Percentiles rank a stretch among this genome's conserved stretches.
Conservation (phyloP, 2,329 filamentous ascomycete genomes). For the Cordyceps cateniannulata region DNA sequence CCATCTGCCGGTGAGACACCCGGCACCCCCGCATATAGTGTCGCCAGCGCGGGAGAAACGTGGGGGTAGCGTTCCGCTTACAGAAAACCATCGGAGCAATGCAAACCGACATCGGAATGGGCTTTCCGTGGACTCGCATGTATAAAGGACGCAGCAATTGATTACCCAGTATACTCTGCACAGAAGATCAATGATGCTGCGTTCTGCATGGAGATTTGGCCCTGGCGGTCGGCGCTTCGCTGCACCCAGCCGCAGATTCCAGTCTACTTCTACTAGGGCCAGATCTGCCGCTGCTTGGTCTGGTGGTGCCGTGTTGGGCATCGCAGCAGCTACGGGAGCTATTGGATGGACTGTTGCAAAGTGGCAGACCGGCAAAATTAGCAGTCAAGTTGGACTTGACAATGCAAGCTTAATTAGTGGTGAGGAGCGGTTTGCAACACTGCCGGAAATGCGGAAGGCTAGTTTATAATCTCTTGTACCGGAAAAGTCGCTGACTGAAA, state of each 20-base stretch:
- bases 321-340: conserved; percentile 33
- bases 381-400: neutral
- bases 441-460: conserved; percentile 38
- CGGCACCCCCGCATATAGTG: neutral
- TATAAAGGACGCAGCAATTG: neutral
- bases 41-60: neutral
- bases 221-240: neutral
- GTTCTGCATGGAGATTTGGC: neutral
- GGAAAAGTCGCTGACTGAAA: conserved; percentile 5
- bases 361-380: conserved; percentile 16
- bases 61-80: conserved; percentile 2
- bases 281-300: conserved; percentile 18
- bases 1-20: neutral
- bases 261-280: neutral
- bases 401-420: conserved; percentile 16
- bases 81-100: neutral
- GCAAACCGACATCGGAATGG: neutral
- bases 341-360: conserved; percentile 36
- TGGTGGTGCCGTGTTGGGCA: conserved; percentile 28
- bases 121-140: neutral
- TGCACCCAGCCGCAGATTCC: neutral
- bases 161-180: neutral
- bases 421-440: conserved; percentile 32
- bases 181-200: neutral
- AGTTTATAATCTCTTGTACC: conserved; percentile 4